Evolutionary conservation across 169 alveolate genomes (phyloP).

Genomic region (Plasmodium berghei): DNA sequence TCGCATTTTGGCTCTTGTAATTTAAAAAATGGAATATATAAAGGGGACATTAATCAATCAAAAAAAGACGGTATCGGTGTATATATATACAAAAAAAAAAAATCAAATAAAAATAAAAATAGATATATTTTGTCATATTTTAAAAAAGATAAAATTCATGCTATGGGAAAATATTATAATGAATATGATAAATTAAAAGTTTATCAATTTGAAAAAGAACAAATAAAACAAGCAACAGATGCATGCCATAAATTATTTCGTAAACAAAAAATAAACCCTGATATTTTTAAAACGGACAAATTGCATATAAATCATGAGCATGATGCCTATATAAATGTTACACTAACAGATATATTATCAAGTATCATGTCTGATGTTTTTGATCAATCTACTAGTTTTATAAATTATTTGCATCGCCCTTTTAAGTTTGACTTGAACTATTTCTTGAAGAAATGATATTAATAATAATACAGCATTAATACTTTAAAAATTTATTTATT

Average conservation of each 20-base stretch:
- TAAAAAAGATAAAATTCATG: slow-evolving; percentile 51
- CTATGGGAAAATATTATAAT: slow-evolving; percentile 72
- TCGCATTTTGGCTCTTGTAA: slow-evolving; percentile 75
- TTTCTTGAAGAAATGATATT: slow-evolving; percentile 54
- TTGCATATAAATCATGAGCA: slow-evolving; percentile 39
- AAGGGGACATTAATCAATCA: slow-evolving; percentile 72
- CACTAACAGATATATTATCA: slow-evolving; percentile 17
- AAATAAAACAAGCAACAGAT: slow-evolving; percentile 26
- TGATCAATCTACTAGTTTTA: slow-evolving; percentile 67
- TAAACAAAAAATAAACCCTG: slow-evolving; percentile 21
- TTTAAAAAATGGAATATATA: slow-evolving; percentile 73
- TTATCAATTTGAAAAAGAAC: slow-evolving; percentile 63
- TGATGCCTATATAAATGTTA: slow-evolving; percentile 50
- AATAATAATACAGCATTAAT: neutral
- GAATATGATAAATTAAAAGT: slow-evolving; percentile 73
- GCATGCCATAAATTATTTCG: slow-evolving; percentile 25
- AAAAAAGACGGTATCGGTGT: slow-evolving; percentile 75
- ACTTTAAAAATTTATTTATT: too few relatives aligned
- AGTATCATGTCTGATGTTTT: slow-evolving; percentile 42
- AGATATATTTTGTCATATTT: slow-evolving; percentile 75
- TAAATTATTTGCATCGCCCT: slow-evolving; percentile 45
- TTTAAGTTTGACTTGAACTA: slow-evolving; percentile 51
- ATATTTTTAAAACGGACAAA: slow-evolving; percentile 48
- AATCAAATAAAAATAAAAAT: slow-evolving; percentile 71
- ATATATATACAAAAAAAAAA: slow-evolving; percentile 70